Conservation (phyloP, 768 basidiomycete species). For the Asterophora lycoperdoides region DNA sequence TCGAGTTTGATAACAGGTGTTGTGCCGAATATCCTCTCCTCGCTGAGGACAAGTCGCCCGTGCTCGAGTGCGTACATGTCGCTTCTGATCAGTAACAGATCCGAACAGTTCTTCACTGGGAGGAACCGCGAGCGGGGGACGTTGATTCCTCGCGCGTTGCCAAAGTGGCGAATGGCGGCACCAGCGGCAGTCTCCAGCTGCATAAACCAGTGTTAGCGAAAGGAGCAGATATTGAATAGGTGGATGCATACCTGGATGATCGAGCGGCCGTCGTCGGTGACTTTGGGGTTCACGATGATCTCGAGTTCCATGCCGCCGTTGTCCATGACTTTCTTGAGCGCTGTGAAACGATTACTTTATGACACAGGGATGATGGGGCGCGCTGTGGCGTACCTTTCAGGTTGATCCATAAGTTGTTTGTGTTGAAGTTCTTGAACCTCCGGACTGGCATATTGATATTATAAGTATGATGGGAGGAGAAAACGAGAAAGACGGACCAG, state of each 20-base stretch:
- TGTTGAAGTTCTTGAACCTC: slow-evolving; percentile 82
- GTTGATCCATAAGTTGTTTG: slow-evolving; percentile 62
- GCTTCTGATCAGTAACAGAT: slow-evolving; percentile 69
- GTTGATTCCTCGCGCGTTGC: slow-evolving; percentile 71
- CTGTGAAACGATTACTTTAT: slow-evolving; percentile 21
- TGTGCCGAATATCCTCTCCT: slow-evolving; percentile 56
- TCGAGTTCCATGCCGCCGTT: slow-evolving; percentile 66
- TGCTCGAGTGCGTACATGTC: slow-evolving; percentile 76
- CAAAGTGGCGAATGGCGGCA: slow-evolving; percentile 80
- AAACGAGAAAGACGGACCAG: slow-evolving; percentile 32
- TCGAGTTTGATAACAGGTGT: slow-evolving; percentile 83
- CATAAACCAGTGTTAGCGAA: neutral
- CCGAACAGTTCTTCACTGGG: slow-evolving; percentile 69
- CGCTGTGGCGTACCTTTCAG: neutral
- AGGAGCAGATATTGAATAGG: neutral
- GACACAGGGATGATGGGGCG: neutral
- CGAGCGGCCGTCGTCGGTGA: slow-evolving; percentile 62
- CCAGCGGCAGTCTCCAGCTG: slow-evolving; percentile 77
- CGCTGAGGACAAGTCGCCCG: slow-evolving; percentile 67
- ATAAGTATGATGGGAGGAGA: slow-evolving; percentile 1
- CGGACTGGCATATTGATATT: slow-evolving; percentile 31
- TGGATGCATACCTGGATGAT: slow-evolving; percentile 51
- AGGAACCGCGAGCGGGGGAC: slow-evolving; percentile 82
- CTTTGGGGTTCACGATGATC: slow-evolving; percentile 75
- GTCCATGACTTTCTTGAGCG: slow-evolving; percentile 74